phyloP scores from a whole-genome alignment of 306 rosid species.

The Quercus glauca region DNA sequence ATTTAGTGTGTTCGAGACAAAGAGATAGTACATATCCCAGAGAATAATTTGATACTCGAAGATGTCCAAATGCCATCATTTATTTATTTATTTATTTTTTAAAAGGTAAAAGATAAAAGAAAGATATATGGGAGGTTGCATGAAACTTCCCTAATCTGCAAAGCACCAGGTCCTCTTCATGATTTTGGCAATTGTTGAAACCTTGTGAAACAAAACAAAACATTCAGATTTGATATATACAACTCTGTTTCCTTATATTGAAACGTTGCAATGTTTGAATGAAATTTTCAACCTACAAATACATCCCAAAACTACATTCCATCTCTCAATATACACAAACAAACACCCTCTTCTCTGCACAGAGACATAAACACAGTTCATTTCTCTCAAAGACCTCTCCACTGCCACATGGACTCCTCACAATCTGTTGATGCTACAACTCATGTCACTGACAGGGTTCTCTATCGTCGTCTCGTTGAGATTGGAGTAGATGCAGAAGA shows the following conservation, averaged over 20 bases:
- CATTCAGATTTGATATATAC: neutral
- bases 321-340: neutral
- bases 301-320: neutral
- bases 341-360: too few relatives aligned
- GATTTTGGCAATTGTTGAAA: neutral
- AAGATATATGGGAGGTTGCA: neutral
- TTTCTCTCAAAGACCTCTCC: neutral
- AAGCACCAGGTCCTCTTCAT: neutral
- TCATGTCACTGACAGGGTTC: neutral
- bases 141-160: neutral
- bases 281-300: neutral
- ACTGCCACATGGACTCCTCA: neutral
- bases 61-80: neutral
- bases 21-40: accelerated
- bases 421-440: neutral
- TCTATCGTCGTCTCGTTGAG: neutral
- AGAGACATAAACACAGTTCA: neutral
- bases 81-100: neutral
- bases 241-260: neutral
- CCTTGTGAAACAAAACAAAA: neutral
- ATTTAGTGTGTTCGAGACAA: too few relatives aligned
- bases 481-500: neutral
- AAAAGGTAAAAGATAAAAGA: too few relatives aligned
- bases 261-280: neutral
- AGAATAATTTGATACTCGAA: too few relatives aligned